These are phyloP conservation scores for Raffaelea ambrosiae DNA, from an alignment of 2,329 filamentous ascomycete genomes.

Conservation along the genomic window DNA sequence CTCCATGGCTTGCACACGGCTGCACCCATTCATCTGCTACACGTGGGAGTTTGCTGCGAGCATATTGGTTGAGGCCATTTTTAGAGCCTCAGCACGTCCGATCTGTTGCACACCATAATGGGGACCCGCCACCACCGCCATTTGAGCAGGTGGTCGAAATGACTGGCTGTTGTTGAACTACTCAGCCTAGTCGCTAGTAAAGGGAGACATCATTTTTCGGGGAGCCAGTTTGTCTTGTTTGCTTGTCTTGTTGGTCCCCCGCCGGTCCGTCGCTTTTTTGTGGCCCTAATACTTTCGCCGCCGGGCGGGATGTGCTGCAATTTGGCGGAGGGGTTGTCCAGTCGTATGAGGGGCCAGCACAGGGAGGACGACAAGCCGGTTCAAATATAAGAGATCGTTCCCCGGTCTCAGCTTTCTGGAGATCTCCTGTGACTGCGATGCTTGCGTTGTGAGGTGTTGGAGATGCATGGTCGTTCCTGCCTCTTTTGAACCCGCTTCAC, in stretches of 20 bases:
- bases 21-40: conserved; percentile 1
- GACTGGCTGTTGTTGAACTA: conserved; percentile 7
- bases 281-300: neutral
- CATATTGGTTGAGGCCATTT: conserved; percentile 8
- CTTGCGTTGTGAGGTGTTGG: too few relatives aligned
- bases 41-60: conserved; percentile 11
- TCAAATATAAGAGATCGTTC: too few relatives aligned
- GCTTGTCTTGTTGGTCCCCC: neutral
- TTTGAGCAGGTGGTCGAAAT: conserved; percentile 14
- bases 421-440: too few relatives aligned
- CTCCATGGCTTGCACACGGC: neutral
- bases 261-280: neutral
- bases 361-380: too few relatives aligned
- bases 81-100: too few relatives aligned
- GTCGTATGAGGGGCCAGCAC: too few relatives aligned
- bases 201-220: too few relatives aligned
- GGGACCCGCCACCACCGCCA: neutral
- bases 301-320: neutral
- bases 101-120: too few relatives aligned
- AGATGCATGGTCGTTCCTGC: too few relatives aligned
- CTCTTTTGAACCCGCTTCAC: too few relatives aligned
- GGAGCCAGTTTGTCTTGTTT: neutral
- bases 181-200: neutral
- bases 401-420: too few relatives aligned
- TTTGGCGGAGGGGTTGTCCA: neutral